Base-by-base conservation (phyloP, 768 basidiomycete species). In the Tulasnella calospora region DNA sequence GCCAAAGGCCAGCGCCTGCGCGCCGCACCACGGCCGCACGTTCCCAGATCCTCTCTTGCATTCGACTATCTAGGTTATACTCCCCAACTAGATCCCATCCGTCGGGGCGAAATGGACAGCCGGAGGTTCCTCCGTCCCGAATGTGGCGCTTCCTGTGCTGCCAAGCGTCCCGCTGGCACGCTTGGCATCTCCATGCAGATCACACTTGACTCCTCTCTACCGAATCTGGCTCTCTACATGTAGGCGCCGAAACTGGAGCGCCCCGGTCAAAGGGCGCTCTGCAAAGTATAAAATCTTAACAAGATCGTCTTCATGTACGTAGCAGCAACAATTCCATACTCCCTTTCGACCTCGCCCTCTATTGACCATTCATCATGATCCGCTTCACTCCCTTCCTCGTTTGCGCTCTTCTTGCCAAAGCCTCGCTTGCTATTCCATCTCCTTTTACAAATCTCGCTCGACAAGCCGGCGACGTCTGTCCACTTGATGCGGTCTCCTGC, bases 271-370 rank as follows among this genome's bases (percentile, higher is more conserved):
- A 13, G 23, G 2, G 0, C 7, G 10, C n/a, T 27, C 57, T 33
- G 33, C 15, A 15, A 19, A 9, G 35, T 51, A 51, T 51, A 55
- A 47, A 47, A 44, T 51, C 51, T 23, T 23, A 6, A 51, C 47
- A 5, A 23, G 21, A n/a, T 51, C 23, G n/a, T 12, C 17, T 12
- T 9, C 51, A 51, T 23, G 46, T 19, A 21, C 57, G 92, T 91
- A 91, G 93, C 80, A 90, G 89, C 1, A 81, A 89, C 70, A 88
- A 90, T 0, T 83, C 87, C 1, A 89, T 89, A n/a, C 12, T 6
- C 15, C 3, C 10, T 10, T 67, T 13, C 30, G 13, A 30, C 61
- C 33, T 67, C 27, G 12, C 30, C 35, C 61, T 67, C 61, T 30
- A 4, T 33, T 15, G 15, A 27, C 23, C 61, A 27, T 7, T 67